phyloP scores from a whole-genome alignment of 176 grass and related monocot species.

The Musa schizocarpa region DNA sequence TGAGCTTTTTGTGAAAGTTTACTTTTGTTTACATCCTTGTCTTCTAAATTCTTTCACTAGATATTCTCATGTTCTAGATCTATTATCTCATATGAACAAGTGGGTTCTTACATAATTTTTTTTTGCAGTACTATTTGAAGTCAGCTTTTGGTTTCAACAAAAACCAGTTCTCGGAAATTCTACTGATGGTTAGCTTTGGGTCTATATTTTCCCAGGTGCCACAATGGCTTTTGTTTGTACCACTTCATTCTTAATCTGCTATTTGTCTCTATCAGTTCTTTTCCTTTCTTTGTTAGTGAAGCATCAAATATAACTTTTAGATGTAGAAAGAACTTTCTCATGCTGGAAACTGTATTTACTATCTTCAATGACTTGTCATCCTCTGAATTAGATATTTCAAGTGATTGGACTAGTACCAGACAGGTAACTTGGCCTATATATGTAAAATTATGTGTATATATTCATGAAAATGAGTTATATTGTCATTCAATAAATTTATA shows the following conservation, averaged over 20 bases:
- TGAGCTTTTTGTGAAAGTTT: neutral
- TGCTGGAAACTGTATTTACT: neutral
- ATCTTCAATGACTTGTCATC: neutral
- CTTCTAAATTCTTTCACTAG: too few relatives aligned
- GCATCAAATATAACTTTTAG: neutral
- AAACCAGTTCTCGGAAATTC: conserved; percentile 82
- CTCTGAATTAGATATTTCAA: neutral
- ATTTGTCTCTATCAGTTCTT: too few relatives aligned
- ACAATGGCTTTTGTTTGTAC: neutral
- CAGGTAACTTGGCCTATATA: neutral
- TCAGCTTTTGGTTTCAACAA: conserved; percentile 79
- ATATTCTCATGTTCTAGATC: neutral
- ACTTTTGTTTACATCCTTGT: neutral
- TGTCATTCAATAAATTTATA: too few relatives aligned
- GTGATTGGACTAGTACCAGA: neutral
- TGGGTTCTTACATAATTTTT: neutral
- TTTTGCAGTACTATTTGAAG: conserved; percentile 77
- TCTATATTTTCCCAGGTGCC: conserved; percentile 78
- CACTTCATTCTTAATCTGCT: too few relatives aligned
- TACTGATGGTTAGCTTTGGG: conserved; percentile 72
- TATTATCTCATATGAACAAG: neutral
- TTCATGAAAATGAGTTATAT: too few relatives aligned
- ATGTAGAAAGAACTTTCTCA: neutral
- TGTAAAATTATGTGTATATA: neutral
- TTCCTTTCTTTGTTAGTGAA: neutral